These are phyloP conservation scores for Grifola frondosa DNA, from an alignment of 1,284 basidiomycete species.

Conservation along the genomic window DNA sequence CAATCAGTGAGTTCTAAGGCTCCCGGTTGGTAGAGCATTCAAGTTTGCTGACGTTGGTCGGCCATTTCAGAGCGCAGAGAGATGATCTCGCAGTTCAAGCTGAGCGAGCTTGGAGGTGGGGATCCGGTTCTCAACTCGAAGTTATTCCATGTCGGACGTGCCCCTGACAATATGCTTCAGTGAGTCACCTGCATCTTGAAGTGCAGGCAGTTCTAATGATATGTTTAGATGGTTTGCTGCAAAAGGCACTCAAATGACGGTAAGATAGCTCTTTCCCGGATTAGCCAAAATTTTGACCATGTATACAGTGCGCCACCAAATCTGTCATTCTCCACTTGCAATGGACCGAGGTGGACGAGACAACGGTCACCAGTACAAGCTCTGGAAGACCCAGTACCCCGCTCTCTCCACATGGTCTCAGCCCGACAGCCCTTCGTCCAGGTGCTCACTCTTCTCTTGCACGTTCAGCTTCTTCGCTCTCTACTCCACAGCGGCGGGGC, in stretches of 20 bases:
- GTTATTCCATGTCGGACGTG: constrained; percentile 72
- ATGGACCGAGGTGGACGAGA: constrained; percentile 73
- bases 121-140: constrained; percentile 66
- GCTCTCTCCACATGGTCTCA: constrained; percentile 21
- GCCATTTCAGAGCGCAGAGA: constrained; percentile 64
- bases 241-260: constrained; percentile 87
- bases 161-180: constrained; percentile 83
- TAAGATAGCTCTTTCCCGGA: constrained; percentile 35
- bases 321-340: constrained; percentile 84
- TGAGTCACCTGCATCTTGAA: constrained; percentile 33
- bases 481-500: constrained; percentile 46
- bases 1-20: constrained; percentile 62
- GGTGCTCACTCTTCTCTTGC: constrained; percentile 41
- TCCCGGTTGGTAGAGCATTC: neutral
- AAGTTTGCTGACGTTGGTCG: neutral
- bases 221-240: constrained; percentile 79
- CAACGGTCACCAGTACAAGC: constrained; percentile 13
- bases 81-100: constrained; percentile 89
- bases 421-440: constrained; percentile 31
- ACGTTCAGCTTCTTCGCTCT: constrained; percentile 48
- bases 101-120: constrained; percentile 73
- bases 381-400: constrained; percentile 23
- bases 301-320: constrained; percentile 80
- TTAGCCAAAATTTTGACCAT: neutral
- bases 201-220: neutral